Evolutionary conservation across 345 rosid genomes (phyloP).

Genomic region (Diplotaxis tenuifolia): DNA sequence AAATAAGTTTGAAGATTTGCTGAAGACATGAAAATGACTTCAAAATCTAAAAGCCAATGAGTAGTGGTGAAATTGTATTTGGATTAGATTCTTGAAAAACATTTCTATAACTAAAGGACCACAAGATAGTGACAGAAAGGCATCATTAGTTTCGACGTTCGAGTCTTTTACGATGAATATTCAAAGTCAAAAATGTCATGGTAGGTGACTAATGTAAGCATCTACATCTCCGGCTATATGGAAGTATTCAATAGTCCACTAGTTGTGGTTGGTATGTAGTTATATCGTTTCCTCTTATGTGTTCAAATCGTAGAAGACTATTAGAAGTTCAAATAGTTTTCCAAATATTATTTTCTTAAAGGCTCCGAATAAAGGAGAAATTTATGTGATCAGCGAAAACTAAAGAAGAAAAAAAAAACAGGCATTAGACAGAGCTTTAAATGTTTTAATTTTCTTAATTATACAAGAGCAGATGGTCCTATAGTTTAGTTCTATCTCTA

Average conservation of each 20-base stretch:
- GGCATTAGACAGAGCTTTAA: conserved; percentile 2
- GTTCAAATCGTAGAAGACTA: not conserved
- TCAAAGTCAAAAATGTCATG: conserved; percentile 3
- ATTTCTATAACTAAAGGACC: not conserved
- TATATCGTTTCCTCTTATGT: not conserved
- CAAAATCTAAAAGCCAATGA: not conserved
- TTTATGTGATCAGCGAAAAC: conserved; percentile 1
- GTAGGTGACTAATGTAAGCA: conserved; percentile 18
- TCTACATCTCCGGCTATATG: not conserved
- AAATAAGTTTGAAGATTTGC: not conserved
- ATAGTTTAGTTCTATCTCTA: not conserved
- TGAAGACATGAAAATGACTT: not conserved
- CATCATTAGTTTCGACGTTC: not conserved
- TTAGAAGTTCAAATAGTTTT: conserved; percentile 19
- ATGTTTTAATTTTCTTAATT: not conserved
- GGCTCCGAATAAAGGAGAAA: not conserved
- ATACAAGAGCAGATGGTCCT: not conserved
- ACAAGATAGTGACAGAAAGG: not conserved
- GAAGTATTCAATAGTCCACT: not conserved
- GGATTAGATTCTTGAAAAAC: not conserved
- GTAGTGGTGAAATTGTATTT: not conserved
- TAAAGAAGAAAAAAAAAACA: not conserved
- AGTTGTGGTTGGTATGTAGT: not conserved
- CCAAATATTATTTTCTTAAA: conserved; percentile 9
- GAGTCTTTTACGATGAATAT: not conserved